Evolutionary conservation across 129 eudicot genomes (phyloP).

Genomic region (Saposhnikovia divaricata): DNA sequence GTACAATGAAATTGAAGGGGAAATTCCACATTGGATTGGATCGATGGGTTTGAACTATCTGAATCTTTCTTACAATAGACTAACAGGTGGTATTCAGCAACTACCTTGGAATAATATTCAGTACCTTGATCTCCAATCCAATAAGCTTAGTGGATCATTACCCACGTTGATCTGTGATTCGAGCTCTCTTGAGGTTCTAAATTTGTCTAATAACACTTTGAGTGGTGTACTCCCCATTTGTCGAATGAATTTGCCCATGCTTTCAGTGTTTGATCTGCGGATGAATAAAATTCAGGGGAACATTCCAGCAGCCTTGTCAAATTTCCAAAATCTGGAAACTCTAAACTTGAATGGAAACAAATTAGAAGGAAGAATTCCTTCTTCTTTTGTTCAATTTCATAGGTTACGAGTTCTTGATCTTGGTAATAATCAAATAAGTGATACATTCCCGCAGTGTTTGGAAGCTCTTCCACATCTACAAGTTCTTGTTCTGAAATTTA

Average conservation of each 20-base stretch:
- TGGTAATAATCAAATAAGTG: constrained; percentile 6
- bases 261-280: background rate
- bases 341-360: background rate
- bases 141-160: no score
- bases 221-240: background rate
- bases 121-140: no score
- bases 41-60: no score
- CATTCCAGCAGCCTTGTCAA: background rate
- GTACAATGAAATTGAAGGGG: no score
- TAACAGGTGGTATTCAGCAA: no score
- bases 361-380: background rate
- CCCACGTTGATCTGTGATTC: no score
- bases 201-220: no score
- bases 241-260: background rate
- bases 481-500: constrained; percentile 20
- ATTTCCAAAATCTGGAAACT: background rate
- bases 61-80: no score
- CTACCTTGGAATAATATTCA: no score
- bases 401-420: constrained; percentile 1
- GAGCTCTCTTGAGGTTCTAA: no score
- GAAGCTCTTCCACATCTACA: constrained; percentile 12
- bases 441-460: background rate
- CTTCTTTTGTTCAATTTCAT: background rate
- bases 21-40: no score
- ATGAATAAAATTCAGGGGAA: background rate